Conservation (phyloP, 805 yeast species). For the Sugiyamaella boreocaroliniensis region DNA sequence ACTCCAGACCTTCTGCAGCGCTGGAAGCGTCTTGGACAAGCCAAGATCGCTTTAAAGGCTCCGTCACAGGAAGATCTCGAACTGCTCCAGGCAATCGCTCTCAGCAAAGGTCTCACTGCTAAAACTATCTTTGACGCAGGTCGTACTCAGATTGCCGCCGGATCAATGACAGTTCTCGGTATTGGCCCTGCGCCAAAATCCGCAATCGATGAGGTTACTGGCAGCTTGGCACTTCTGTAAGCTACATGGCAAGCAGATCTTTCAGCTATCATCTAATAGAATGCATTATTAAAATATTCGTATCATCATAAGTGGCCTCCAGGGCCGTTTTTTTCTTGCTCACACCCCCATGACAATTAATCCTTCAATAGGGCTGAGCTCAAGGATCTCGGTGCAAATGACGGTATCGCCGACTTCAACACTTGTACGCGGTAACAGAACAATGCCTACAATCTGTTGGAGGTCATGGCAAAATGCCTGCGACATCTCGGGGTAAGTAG, state of each 20-base stretch:
- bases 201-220: slow-evolving; percentile 74
- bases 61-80: slow-evolving; percentile 55
- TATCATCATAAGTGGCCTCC: not conserved
- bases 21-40: slow-evolving; percentile 86
- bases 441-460: slow-evolving; percentile 42
- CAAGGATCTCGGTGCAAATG: slow-evolving; percentile 40
- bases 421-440: slow-evolving; percentile 21
- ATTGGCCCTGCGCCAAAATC: slow-evolving; percentile 90
- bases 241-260: not conserved
- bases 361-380: slow-evolving; percentile 38
- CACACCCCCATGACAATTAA: slow-evolving; percentile 35
- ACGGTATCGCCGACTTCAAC: slow-evolving; percentile 40
- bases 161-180: slow-evolving; percentile 93
- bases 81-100: slow-evolving; percentile 70
- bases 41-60: slow-evolving; percentile 80
- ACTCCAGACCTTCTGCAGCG: slow-evolving; percentile 59
- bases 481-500: slow-evolving; percentile 27
- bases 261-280: not conserved
- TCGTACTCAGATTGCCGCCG: slow-evolving; percentile 92
- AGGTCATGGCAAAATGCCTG: slow-evolving; percentile 44
- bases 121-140: slow-evolving; percentile 93
- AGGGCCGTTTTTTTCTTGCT: not conserved
- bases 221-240: slow-evolving; percentile 65
- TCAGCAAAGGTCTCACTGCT: slow-evolving; percentile 70
- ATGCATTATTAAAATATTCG: not conserved